A percentile compares a stretch with the other conserved stretches of the same genome.
These are phyloP conservation scores for Colletotrichum sp. DNA, from an alignment of 2,329 filamentous ascomycete species.

Conservation along the genomic window DNA sequence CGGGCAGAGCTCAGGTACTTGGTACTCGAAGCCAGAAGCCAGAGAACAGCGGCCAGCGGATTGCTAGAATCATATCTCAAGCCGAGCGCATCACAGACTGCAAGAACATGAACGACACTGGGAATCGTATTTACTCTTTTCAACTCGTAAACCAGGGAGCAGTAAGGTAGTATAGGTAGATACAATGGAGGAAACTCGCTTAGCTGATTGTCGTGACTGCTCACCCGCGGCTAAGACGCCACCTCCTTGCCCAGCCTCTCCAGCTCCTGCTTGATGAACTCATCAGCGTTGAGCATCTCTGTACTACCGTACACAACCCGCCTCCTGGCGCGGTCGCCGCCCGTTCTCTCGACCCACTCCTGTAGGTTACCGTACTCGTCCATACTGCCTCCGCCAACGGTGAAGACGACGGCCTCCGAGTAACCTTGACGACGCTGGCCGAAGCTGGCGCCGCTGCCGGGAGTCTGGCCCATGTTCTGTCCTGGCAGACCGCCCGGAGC, in stretches of 20 bases:
- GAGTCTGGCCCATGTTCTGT: slow-evolving; percentile 43
- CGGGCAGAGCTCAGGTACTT: background rate
- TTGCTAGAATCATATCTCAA: background rate
- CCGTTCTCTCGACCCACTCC: slow-evolving; percentile 88
- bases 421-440: slow-evolving; percentile 90
- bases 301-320: slow-evolving; percentile 95
- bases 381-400: slow-evolving; percentile 95
- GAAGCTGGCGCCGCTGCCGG: slow-evolving; percentile 82
- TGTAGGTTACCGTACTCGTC: slow-evolving; percentile 98
- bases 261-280: slow-evolving; percentile 70
- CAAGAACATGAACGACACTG: background rate
- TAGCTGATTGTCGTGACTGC: background rate
- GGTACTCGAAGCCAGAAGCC: background rate
- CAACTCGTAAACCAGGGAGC: background rate
- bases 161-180: background rate
- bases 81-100: background rate
- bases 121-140: slow-evolving; percentile 6
- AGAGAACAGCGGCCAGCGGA: background rate
- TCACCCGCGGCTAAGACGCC: slow-evolving; percentile 25
- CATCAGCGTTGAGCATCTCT: slow-evolving; percentile 73
- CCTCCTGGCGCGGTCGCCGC: slow-evolving; percentile 70
- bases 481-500: slow-evolving; percentile 54
- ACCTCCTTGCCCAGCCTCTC: slow-evolving; percentile 67
- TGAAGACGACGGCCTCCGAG: slow-evolving; percentile 91
- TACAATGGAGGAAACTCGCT: background rate